Conservation (phyloP, 257 asterid species). For the Ocimum tenuiflorum region DNA sequence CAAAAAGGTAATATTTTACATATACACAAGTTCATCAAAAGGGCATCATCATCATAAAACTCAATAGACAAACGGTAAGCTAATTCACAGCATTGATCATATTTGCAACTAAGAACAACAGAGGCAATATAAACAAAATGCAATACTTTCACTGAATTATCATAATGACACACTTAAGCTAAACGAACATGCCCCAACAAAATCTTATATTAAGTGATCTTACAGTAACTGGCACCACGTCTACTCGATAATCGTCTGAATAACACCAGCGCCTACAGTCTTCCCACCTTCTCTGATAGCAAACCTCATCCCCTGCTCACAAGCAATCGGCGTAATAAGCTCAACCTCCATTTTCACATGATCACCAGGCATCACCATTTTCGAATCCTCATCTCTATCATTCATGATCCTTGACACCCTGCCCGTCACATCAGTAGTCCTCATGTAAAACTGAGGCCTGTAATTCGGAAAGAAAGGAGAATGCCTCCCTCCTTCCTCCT, state of each 20-base stretch:
- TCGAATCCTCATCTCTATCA: constrained; percentile 66
- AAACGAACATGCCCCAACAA: constrained; percentile 28
- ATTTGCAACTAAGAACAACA: background rate
- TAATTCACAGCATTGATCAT: background rate
- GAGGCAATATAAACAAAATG: constrained; percentile 15
- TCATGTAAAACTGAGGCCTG: constrained; percentile 95
- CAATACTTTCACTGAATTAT: constrained; percentile 21
- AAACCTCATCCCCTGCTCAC: constrained; percentile 94
- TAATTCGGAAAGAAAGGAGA: constrained; percentile 81
- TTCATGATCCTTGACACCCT: constrained; percentile 43
- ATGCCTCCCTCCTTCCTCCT: constrained; percentile 98
- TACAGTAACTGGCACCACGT: constrained; percentile 14
- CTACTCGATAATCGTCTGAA: constrained; percentile 65
- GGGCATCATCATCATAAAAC: background rate
- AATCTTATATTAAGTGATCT: constrained; percentile 28
- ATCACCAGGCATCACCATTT: constrained; percentile 98
- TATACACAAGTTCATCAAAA: background rate
- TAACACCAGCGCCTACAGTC: constrained; percentile 92
- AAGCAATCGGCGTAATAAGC: constrained; percentile 84
- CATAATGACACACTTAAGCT: constrained; percentile 30
- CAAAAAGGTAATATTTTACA: no score
- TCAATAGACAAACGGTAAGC: background rate
- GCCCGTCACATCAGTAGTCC: constrained; percentile 88
- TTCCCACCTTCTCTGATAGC: constrained; percentile 94
- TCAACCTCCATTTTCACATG: constrained; percentile 90